Conservation (phyloP, 768 basidiomycete species). For the Termitomyces sp. region DNA sequence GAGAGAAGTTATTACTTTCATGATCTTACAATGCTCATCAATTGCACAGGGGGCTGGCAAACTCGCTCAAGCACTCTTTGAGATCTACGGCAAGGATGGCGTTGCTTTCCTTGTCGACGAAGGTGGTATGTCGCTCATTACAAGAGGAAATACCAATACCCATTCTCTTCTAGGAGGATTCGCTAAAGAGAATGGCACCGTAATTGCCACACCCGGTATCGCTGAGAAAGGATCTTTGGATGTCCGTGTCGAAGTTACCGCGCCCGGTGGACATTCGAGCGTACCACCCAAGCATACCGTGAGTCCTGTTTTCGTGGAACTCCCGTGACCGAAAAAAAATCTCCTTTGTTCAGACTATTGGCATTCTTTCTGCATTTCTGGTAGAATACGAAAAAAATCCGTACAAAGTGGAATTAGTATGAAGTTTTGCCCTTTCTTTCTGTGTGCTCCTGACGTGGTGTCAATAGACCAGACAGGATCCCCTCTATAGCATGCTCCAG, state of each 20-base stretch:
- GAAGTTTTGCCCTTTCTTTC: conserved; percentile 11
- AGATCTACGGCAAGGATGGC: conserved; percentile 66
- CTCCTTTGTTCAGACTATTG: conserved; percentile 58
- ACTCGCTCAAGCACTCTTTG: conserved; percentile 47
- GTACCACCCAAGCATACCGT: conserved; percentile 82
- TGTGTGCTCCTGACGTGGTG: background rate
- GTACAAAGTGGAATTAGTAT: conserved; percentile 47
- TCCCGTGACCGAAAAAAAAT: background rate
- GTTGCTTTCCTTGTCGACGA: conserved; percentile 87
- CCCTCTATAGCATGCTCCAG: conserved; percentile 58
- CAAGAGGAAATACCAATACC: background rate
- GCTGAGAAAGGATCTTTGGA: conserved; percentile 75
- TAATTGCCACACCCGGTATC: conserved; percentile 61
- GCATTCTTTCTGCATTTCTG: conserved; percentile 72
- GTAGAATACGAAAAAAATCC: conserved; percentile 70
- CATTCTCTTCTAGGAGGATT: conserved; percentile 41
- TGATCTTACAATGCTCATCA: background rate
- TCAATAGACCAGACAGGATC: conserved; percentile 51
- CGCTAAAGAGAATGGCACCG: conserved; percentile 45
- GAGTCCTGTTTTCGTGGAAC: conserved; percentile 15
- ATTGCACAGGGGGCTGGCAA: conserved; percentile 49
- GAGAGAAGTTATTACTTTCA: background rate
- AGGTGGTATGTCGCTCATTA: conserved; percentile 52
- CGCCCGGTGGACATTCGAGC: conserved; percentile 84
- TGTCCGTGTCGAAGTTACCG: conserved; percentile 59